Evolutionary conservation across 2,329 filamentous ascomycete genomes (phyloP).

Genomic region (Sarocladium kiliense): DNA sequence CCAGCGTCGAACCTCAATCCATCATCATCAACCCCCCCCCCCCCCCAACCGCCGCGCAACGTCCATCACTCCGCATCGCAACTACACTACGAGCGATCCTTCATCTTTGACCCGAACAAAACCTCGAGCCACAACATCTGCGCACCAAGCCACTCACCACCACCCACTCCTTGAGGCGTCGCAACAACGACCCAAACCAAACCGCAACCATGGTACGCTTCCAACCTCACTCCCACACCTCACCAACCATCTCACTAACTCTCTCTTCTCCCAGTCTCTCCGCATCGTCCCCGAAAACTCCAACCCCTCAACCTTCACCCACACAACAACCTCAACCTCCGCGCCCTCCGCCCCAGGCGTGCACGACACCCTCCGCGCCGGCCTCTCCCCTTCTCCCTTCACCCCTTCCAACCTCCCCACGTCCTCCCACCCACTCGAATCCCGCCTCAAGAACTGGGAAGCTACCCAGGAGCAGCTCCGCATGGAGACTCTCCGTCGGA

Average conservation of each 20-base stretch:
- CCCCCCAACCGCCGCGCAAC: neutral
- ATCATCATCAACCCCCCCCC: slow-evolving; percentile 4
- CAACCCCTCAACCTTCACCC: slow-evolving; percentile 62
- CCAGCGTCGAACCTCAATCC: slow-evolving; percentile 11
- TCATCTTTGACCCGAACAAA: neutral
- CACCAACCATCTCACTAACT: slow-evolving; percentile 15
- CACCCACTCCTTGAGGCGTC: neutral
- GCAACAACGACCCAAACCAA: slow-evolving; percentile 4
- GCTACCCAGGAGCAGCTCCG: slow-evolving; percentile 81
- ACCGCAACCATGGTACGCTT: slow-evolving; percentile 44
- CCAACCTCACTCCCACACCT: slow-evolving; percentile 9
- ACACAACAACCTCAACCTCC: slow-evolving; percentile 55
- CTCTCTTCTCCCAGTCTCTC: slow-evolving; percentile 59
- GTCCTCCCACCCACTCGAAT: slow-evolving; percentile 79
- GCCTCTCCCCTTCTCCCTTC: slow-evolving; percentile 59
- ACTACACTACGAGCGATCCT: neutral
- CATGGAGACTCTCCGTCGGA: slow-evolving; percentile 80
- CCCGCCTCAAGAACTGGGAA: slow-evolving; percentile 85
- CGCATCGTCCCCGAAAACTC: slow-evolving; percentile 73
- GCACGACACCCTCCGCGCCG: slow-evolving; percentile 86
- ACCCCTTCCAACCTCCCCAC: slow-evolving; percentile 39
- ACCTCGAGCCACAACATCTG: neutral
- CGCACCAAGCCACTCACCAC: neutral
- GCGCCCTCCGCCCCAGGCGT: slow-evolving; percentile 90
- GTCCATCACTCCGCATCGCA: slow-evolving; percentile 14